These are phyloP conservation scores for Tetragonia tetragonoides DNA, from an alignment of 148 eudicot species.

Conservation along the genomic window DNA sequence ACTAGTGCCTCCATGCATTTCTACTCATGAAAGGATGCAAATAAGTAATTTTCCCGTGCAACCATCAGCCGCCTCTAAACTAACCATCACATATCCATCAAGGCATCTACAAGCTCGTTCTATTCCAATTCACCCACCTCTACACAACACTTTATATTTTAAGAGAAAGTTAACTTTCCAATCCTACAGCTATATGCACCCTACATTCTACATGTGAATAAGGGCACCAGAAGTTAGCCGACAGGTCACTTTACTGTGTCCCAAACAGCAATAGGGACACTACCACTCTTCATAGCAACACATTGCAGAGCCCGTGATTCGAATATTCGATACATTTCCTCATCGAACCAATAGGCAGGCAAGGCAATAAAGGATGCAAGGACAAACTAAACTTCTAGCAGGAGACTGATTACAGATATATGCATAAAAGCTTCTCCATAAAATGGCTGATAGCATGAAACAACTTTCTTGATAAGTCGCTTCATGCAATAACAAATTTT, in stretches of 20 bases:
- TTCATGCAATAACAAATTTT: not conserved
- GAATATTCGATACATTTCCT: not conserved
- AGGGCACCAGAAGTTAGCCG: not conserved
- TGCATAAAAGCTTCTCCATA: not conserved
- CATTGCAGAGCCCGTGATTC: not conserved
- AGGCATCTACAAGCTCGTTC: not conserved
- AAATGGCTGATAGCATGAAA: not conserved
- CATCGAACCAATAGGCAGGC: not conserved
- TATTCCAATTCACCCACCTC: not conserved
- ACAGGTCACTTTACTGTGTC: not conserved
- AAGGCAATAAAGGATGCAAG: not conserved
- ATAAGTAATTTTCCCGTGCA: not conserved
- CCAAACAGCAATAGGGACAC: constrained; percentile 1
- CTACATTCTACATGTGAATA: not conserved
- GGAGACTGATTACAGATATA: not conserved
- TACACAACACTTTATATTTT: not conserved
- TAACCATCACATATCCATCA: not conserved
- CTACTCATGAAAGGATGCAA: not conserved
- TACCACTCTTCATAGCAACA: not conserved
- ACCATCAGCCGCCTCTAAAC: not conserved
- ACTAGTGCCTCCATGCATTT: not conserved
- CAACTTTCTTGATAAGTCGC: not conserved
- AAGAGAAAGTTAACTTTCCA: not conserved
- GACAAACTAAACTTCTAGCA: not conserved
- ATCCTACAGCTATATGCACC: not conserved